These are phyloP conservation scores for Umbelopsis sp. DNA, from an alignment of 371 early-diverging fungal species.

Conservation along the genomic window DNA sequence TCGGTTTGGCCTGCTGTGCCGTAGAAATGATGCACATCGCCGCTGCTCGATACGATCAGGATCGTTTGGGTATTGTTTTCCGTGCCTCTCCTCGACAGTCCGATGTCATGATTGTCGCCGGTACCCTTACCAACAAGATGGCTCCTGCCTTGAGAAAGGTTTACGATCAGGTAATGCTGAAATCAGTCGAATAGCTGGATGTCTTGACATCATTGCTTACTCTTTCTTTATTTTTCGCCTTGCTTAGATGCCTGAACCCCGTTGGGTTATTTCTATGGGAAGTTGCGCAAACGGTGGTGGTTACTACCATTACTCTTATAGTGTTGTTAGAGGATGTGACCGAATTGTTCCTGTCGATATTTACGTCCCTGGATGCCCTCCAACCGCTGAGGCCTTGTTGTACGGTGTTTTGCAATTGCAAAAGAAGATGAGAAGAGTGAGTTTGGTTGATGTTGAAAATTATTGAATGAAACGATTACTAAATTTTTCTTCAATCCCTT, in stretches of 20 bases:
- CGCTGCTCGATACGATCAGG: constrained; percentile 97
- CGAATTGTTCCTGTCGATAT: constrained; percentile 96
- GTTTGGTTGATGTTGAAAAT: constrained; percentile 1
- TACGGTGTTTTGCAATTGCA: constrained; percentile 97
- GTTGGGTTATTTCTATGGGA: constrained; percentile 99
- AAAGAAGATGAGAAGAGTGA: constrained; percentile 91
- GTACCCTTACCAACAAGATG: constrained; percentile 98
- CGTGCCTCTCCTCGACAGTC: constrained; percentile 98
- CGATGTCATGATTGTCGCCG: constrained; percentile 99
- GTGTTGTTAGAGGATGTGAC: constrained; percentile 95
- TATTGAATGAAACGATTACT: not conserved
- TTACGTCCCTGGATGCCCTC: constrained; percentile 98
- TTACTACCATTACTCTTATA: constrained; percentile 98
- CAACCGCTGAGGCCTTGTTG: constrained; percentile 94
- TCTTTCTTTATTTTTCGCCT: not conserved
- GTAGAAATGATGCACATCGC: constrained; percentile 99
- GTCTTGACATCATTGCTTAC: not conserved
- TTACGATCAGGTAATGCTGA: constrained; percentile 76
- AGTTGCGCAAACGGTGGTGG: constrained; percentile 99
- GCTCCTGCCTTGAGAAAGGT: constrained; percentile 97
- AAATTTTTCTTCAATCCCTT: constrained; percentile 10
- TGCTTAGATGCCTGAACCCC: constrained; percentile 91
- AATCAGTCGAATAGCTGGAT: not conserved
- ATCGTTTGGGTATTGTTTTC: constrained; percentile 97
- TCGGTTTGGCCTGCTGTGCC: constrained; percentile 98